Conservation (phyloP, 192 early-diverging fungal genomes). For the Pilaira anomala region DNA sequence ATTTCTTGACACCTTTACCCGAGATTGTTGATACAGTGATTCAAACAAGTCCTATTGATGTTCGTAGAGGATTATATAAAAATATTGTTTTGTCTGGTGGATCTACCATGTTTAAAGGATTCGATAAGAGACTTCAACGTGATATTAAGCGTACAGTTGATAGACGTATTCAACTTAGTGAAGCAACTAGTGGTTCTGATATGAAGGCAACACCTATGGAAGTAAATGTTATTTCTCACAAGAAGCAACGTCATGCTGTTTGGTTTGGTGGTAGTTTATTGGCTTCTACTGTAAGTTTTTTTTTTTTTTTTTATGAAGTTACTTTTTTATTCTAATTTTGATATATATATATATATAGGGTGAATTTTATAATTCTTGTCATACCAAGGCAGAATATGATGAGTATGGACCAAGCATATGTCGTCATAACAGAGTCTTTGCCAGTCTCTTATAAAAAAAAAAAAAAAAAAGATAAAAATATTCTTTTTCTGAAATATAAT, state of each 20-base stretch:
- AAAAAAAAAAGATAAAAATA: too few species aligned
- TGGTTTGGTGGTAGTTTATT: conserved; percentile 98
- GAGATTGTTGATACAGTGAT: conserved; percentile 96
- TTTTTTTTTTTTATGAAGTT: neutral
- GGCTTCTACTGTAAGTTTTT: conserved; percentile 73
- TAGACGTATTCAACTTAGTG: conserved; percentile 66
- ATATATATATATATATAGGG: conserved; percentile 46
- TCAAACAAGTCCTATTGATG: conserved; percentile 96
- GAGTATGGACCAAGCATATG: conserved; percentile 94
- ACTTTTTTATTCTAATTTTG: neutral
- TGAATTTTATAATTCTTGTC: conserved; percentile 90
- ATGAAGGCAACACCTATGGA: conserved; percentile 73
- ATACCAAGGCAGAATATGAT: conserved; percentile 97
- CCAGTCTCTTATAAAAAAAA: conserved; percentile 35
- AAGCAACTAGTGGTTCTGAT: conserved; percentile 68
- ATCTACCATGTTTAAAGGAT: conserved; percentile 99
- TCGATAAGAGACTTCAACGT: conserved; percentile 89
- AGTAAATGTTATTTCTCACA: conserved; percentile 97
- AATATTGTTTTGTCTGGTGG: conserved; percentile 99
- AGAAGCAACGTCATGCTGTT: conserved; percentile 98
- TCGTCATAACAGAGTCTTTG: conserved; percentile 91
- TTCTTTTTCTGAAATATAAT: too few species aligned
- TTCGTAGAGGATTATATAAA: conserved; percentile 94
- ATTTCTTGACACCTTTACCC: conserved; percentile 94
- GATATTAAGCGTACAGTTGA: conserved; percentile 90